phyloP scores from a whole-genome alignment of 208 protist genomes.

The Acanthamoeba royreba region DNA sequence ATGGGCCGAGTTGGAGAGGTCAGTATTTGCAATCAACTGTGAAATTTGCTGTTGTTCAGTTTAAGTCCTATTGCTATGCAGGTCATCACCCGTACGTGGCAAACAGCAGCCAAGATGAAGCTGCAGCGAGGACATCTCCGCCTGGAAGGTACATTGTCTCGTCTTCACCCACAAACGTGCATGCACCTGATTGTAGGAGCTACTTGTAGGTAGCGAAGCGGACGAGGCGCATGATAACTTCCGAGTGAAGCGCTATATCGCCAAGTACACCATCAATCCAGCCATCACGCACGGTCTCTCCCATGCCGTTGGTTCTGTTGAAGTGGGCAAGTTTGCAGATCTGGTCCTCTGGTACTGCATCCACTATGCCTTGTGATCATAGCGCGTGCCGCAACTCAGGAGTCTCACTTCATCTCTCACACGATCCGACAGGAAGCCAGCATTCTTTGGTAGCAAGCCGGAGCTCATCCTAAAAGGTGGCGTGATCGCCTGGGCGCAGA shows the following conservation, averaged over 20 bases:
- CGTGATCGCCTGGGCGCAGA: conserved; percentile 56
- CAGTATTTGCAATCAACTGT: too few relatives aligned
- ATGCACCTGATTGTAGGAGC: too few relatives aligned
- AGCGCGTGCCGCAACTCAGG: too few relatives aligned
- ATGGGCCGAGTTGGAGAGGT: conserved; percentile 73
- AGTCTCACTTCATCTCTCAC: too few relatives aligned
- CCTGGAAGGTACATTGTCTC: too few relatives aligned
- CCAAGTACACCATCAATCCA: conserved; percentile 79
- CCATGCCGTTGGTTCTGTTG: conserved; percentile 61
- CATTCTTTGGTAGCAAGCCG: conserved; percentile 70
- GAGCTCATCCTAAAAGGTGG: conserved; percentile 68
- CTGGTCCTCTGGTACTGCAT: conserved; percentile 68
- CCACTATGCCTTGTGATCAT: not conserved
- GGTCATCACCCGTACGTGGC: conserved; percentile 66
- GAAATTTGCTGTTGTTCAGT: too few relatives aligned
- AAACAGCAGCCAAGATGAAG: conserved; percentile 78
- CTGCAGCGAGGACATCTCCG: conserved; percentile 61
- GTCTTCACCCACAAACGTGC: too few relatives aligned
- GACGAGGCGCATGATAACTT: conserved; percentile 41
- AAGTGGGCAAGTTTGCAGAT: conserved; percentile 65
- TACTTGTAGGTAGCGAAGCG: not conserved
- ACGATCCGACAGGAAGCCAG: not conserved
- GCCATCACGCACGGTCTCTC: conserved; percentile 70
- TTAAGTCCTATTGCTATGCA: too few relatives aligned
- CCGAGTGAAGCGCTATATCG: conserved; percentile 59